A percentile compares a stretch with the other conserved stretches of the same genome.
phyloP scores from a whole-genome alignment of 306 rosid genomes.

The Lablab purpureus region DNA sequence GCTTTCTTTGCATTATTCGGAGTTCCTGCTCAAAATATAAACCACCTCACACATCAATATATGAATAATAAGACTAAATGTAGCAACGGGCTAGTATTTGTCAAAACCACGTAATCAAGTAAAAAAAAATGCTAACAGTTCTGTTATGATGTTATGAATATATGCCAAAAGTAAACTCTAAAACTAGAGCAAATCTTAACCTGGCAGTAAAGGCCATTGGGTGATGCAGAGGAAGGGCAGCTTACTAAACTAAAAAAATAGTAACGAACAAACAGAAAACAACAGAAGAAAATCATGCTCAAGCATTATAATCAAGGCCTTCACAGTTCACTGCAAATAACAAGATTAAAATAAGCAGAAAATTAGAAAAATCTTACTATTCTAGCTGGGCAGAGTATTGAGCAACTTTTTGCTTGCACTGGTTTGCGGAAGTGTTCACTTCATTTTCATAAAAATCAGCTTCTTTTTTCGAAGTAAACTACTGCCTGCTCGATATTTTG shows the following conservation, averaged over 20 bases:
- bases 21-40: constrained; percentile 8
- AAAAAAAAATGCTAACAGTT: neutral
- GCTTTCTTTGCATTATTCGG: constrained; percentile 19
- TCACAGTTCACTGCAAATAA: constrained; percentile 13
- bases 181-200: constrained; percentile 8
- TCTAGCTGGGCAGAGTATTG: constrained; percentile 94
- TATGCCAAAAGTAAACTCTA: constrained; percentile 12
- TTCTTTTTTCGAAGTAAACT: constrained; percentile 78
- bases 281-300: constrained; percentile 3
- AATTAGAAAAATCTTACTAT: constrained; percentile 63
- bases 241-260: neutral
- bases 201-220: neutral
- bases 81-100: neutral
- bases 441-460: constrained; percentile 92
- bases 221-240: constrained; percentile 11
- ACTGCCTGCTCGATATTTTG: constrained; percentile 83
- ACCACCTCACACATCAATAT: neutral
- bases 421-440: constrained; percentile 82
- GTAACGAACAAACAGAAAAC: constrained; percentile 4
- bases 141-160: constrained; percentile 16
- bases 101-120: constrained; percentile 5
- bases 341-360: constrained; percentile 24
- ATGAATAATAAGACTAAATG: constrained; percentile 25
- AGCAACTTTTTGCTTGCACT: constrained; percentile 97
- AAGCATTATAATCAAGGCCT: constrained; percentile 6